Percentiles rank a stretch among this genome's conserved stretches.
These are phyloP conservation scores for Hypoxylon rubiginosum DNA, from an alignment of 2,329 filamentous ascomycete species.

Conservation along the genomic window DNA sequence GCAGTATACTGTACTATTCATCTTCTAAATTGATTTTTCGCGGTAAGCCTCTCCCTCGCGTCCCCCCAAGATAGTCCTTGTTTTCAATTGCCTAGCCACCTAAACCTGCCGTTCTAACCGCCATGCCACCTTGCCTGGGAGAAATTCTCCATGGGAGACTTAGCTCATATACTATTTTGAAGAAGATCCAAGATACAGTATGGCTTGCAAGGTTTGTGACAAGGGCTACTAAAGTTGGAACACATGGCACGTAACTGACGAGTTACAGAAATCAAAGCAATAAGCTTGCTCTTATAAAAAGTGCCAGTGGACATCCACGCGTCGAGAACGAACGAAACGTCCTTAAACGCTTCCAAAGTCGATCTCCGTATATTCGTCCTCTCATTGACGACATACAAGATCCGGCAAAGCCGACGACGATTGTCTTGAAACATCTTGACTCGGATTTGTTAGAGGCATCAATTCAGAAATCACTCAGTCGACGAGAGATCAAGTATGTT, in stretches of 20 bases:
- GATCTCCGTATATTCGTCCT: slow-evolving; percentile 43
- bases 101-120: no score
- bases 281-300: slow-evolving; percentile 45
- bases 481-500: slow-evolving; percentile 48
- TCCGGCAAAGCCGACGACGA: slow-evolving; percentile 42
- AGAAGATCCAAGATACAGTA: no score
- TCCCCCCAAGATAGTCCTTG: no score
- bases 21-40: no score
- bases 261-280: background rate
- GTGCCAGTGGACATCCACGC: slow-evolving; percentile 43
- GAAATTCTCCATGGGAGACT: background rate
- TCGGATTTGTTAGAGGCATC: slow-evolving; percentile 46
- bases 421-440: slow-evolving; percentile 45
- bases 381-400: slow-evolving; percentile 45
- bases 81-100: no score
- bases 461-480: slow-evolving; percentile 41
- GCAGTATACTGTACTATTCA: no score
- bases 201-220: no score
- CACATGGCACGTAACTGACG: background rate
- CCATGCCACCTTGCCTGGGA: no score
- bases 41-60: no score
- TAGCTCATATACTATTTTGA: background rate
- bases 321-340: slow-evolving; percentile 49
- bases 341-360: slow-evolving; percentile 42
- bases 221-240: no score